phyloP scores from a whole-genome alignment of 208 protist species.

The Angomonas desouzai region DNA sequence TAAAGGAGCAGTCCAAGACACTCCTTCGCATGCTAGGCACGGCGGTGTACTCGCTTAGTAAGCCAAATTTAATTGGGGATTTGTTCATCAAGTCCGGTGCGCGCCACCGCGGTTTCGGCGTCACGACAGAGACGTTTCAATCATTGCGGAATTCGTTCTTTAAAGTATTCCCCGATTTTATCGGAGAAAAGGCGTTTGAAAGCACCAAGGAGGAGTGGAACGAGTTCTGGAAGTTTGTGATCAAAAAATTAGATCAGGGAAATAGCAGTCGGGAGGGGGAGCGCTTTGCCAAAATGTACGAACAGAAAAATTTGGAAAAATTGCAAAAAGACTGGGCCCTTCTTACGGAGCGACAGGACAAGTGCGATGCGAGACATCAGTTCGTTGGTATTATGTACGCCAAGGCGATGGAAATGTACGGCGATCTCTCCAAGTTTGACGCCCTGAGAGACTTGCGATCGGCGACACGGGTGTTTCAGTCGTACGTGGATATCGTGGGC shows the following conservation, averaged over 20 bases:
- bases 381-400: slow-evolving; percentile 66
- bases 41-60: slow-evolving; percentile 66
- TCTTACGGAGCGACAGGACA: slow-evolving; percentile 42
- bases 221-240: slow-evolving; percentile 50
- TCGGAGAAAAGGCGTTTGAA: slow-evolving; percentile 52
- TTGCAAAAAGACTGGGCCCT: slow-evolving; percentile 59
- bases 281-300: slow-evolving; percentile 38
- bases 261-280: slow-evolving; percentile 49
- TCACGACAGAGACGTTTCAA: slow-evolving; percentile 40
- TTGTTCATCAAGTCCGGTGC: slow-evolving; percentile 65
- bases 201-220: slow-evolving; percentile 56
- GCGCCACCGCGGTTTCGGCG: slow-evolving; percentile 63
- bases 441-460: slow-evolving; percentile 51
- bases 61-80: slow-evolving; percentile 45
- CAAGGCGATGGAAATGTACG: slow-evolving; percentile 66
- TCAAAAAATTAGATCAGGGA: slow-evolving; percentile 52
- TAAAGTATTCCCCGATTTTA: slow-evolving; percentile 65
- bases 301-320: slow-evolving; percentile 36
- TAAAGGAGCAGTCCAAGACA: slow-evolving; percentile 52
- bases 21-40: slow-evolving; percentile 61
- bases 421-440: slow-evolving; percentile 49
- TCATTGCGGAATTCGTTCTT: slow-evolving; percentile 65
- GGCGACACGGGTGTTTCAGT: slow-evolving; percentile 44
- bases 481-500: slow-evolving; percentile 38
- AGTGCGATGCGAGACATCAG: slow-evolving; percentile 37